phyloP scores from a whole-genome alignment of 768 basidiomycete genomes.

The Boletellus ananiceps region DNA sequence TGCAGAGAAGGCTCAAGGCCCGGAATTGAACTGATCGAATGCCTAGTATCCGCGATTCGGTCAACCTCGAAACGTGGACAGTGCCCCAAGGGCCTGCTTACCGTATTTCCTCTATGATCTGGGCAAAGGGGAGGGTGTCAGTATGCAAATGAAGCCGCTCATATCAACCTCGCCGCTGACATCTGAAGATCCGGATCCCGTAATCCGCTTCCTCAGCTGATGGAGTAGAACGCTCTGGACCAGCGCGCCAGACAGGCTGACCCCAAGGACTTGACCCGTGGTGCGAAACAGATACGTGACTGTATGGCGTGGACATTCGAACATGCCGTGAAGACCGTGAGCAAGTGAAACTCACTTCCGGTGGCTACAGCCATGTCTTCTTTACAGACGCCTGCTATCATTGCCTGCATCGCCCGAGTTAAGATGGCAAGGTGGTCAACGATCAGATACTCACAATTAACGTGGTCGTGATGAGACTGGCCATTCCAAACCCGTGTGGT shows the following conservation, averaged over 20 bases:
- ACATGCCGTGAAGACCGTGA: conserved; percentile 4
- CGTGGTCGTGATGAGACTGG: conserved; percentile 80
- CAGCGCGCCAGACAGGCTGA: conserved; percentile 80
- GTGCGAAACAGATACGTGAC: conserved; percentile 93
- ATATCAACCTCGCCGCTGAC: conserved; percentile 43
- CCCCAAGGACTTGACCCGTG: conserved; percentile 93
- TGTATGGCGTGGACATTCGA: conserved; percentile 29
- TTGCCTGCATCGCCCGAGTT: conserved; percentile 49
- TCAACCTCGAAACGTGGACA: conserved; percentile 14
- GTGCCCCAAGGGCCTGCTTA: conserved; percentile 24
- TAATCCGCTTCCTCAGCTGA: conserved; percentile 70
- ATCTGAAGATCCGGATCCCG: conserved; percentile 67
- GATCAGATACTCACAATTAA: conserved; percentile 57
- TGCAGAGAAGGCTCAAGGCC: conserved; percentile 49
- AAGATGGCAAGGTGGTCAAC: conserved; percentile 4
- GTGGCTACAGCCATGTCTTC: conserved; percentile 86
- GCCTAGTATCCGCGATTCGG: conserved; percentile 37
- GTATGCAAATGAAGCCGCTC: conserved; percentile 14
- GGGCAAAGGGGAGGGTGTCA: conserved; percentile 22
- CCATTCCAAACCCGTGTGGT: conserved; percentile 81
- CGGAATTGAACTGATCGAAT: conserved; percentile 70
- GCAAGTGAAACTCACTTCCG: conserved; percentile 59
- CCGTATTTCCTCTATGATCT: conserved; percentile 76
- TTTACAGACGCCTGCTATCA: conserved; percentile 78
- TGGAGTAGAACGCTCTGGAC: conserved; percentile 73